Evolutionary conservation across 306 rosid species (phyloP), one percentile per base, ranked within the genome.

Genomic region (Pyrus bretschneideri): DNA sequence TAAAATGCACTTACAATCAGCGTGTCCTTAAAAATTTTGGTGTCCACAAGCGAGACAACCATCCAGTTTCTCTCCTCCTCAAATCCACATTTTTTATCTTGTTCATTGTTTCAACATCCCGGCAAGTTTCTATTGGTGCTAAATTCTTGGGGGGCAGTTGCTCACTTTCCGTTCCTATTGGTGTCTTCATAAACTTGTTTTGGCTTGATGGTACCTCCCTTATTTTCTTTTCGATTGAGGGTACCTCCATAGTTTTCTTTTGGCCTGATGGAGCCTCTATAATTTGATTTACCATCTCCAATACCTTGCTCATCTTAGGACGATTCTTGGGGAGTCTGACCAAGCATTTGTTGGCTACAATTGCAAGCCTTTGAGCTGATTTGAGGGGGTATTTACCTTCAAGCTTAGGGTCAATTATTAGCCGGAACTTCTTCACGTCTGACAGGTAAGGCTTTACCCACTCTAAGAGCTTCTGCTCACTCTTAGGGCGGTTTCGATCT

Each of bases 241-340:
- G 74, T 71, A 75, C 80, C 69, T 91, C 97, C 29, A 35, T 54
- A 30, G 17, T 22, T 44, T 42, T 73, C 44, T 1, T 73, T n/a
- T 59, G 69, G 58, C 73, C 84, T 10, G 75, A 31, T 21, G 89
- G 81, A 69, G 82, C 76, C 73, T 89, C 97, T 22, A 83, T 75
- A 61, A 95, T 74, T 86, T 70, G 81, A 71, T 81, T 83, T 55
- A 95, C 87, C 97, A 91, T 90, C 76, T 82, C 93, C 78, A 95
- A 76, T 40, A 95, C 96, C 79, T 91, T 92, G 65, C 97, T 96
- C 99, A 96, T 96, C 86, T 92, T 96, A 0, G 99, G 98, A 33
- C 98, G 97, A 79, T 77, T 96, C 86, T 92, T 96, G 2, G 90
- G 93, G 69, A 88, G 80, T 85, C 81, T 89, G 70, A 85, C 89